Evolutionary conservation across 2,329 filamentous ascomycete species (phyloP), one percentile per base, ranked within the genome.

Genomic region (Neopestalotiopsis rosae): DNA sequence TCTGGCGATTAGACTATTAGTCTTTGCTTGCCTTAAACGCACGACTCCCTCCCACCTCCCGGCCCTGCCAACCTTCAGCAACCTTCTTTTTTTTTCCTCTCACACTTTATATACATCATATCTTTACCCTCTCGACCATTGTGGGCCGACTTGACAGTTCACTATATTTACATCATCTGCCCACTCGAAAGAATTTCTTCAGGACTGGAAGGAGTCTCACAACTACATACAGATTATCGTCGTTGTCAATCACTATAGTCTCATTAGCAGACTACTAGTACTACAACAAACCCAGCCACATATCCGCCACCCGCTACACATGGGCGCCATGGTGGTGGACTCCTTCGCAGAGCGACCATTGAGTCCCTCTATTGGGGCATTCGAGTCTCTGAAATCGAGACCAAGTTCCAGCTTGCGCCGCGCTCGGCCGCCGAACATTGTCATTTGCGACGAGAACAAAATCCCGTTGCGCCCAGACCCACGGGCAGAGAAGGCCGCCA

Each of bases 361-460:
- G 67, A 75, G 71, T 72, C 72, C 73, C 69, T 73, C 72, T n/a
- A 68, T 77, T 49, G 77, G 79, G 68, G 71, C 75, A n/a, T 70
- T 78, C 38, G 78, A 79, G 68, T 72, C 75, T 20, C 72, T 76
- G 17, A 76, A 78, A 67, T 77, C 75, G 61, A 79, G 77, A 38
- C 70, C 76, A 63, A 75, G 74, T 68, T 52, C 45, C 32, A 76
- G 79, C 28, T 71, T 76, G 34, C 79, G 80, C 69, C 79, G 82
- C 61, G 71, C 77, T 66, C 77, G 82, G 28, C 83, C 83, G 14
- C 81, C 82, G 34, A 76, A 83, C 71, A 74, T 82, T 40, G 73
- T 76, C 10, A 67, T 72, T 30, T 76, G 72, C 67, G 75, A 80
- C 70, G 80, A 81, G 68, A 79, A 79, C 61, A 80, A 82, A 34